Evolutionary conservation across 2,329 filamentous ascomycete genomes (phyloP).

Genomic region (Paecilomyces sp.): DNA sequence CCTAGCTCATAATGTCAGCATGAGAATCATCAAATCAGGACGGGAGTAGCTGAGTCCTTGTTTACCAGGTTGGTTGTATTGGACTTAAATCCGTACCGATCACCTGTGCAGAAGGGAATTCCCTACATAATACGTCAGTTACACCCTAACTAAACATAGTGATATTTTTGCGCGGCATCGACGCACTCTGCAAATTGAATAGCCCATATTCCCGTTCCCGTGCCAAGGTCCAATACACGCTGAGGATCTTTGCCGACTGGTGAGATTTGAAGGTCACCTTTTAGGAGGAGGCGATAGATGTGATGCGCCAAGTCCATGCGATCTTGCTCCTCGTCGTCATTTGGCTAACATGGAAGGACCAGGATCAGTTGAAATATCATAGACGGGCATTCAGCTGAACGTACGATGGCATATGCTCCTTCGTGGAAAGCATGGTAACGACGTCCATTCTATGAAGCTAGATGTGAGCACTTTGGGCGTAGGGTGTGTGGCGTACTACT

Average conservation of each 20-base stretch:
- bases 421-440: conserved; percentile 17
- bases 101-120: conserved; percentile 15
- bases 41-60: no score
- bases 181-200: conserved; percentile 8
- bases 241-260: background rate
- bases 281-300: background rate
- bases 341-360: background rate
- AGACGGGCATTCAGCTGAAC: background rate
- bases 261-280: background rate
- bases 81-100: conserved; percentile 15
- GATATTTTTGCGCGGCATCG: background rate
- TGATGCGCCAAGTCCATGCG: background rate
- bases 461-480: no score
- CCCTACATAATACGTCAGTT: conserved; percentile 1
- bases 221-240: background rate
- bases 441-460: conserved; percentile 13
- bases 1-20: conserved; percentile 5
- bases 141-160: background rate
- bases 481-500: background rate
- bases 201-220: conserved; percentile 2
- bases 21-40: background rate
- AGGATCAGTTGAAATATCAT: background rate
- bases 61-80: conserved; percentile 14
- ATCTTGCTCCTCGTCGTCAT: background rate
- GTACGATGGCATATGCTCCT: conserved; percentile 16